Percentiles rank a stretch among this genome's conserved stretches.
Conservation (phyloP, 768 basidiomycete species). For the Lentinula sp. region DNA sequence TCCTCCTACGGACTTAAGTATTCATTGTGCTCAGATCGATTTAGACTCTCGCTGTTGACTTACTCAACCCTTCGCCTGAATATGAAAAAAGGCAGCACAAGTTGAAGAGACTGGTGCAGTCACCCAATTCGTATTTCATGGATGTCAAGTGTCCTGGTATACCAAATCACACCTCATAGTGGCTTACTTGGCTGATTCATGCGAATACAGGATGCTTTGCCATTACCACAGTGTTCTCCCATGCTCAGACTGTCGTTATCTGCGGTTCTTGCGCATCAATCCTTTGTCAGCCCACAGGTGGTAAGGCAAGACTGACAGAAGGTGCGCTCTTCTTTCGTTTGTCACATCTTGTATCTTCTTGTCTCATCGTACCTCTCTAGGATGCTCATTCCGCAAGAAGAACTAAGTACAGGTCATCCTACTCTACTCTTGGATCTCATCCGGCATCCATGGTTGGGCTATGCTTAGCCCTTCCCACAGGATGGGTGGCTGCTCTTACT, state of each 20-base stretch:
- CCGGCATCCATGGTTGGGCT: not conserved
- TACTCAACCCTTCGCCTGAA: constrained; percentile 91
- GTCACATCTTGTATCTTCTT: not conserved
- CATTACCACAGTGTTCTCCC: constrained; percentile 98
- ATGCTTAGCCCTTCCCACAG: not conserved
- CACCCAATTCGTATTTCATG: constrained; percentile 99
- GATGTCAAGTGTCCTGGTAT: constrained; percentile 97
- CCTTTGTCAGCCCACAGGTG: constrained; percentile 97
- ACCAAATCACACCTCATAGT: constrained; percentile 16
- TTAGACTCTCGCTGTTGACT: constrained; percentile 94
- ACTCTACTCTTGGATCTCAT: not conserved
- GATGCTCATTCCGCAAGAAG: constrained; percentile 98
- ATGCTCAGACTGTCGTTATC: constrained; percentile 95
- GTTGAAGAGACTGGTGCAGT: constrained; percentile 98
- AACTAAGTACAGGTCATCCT: constrained; percentile 38
- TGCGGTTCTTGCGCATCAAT: constrained; percentile 91
- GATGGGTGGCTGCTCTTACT: not conserved
- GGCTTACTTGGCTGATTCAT: not conserved
- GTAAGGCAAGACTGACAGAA: constrained; percentile 96
- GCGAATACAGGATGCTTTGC: constrained; percentile 80
- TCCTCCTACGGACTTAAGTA: not conserved
- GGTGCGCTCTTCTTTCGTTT: constrained; percentile 46
- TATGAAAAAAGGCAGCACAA: constrained; percentile 90
- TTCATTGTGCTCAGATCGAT: not conserved
- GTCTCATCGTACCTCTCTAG: constrained; percentile 30